Conservation (phyloP, 2,329 filamentous ascomycete species). For the Hypomyces rosellus region DNA sequence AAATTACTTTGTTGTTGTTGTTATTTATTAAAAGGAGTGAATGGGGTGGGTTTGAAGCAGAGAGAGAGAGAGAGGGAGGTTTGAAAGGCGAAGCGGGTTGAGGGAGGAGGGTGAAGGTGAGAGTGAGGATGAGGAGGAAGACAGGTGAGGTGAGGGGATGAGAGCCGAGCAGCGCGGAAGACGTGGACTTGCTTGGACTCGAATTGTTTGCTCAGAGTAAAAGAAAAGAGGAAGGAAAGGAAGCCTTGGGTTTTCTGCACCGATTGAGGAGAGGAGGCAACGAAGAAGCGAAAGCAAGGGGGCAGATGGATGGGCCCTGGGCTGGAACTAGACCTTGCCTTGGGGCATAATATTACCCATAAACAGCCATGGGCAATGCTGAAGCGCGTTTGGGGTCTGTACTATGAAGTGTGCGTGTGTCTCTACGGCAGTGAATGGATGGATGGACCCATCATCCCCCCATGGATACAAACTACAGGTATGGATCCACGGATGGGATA, state of each 20-base stretch:
- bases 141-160: too few relatives aligned
- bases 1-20: neutral
- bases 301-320: neutral
- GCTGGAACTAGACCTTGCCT: too few relatives aligned
- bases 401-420: neutral
- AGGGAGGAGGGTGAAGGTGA: neutral
- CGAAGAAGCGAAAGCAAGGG: neutral
- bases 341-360: too few relatives aligned
- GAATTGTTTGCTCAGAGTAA: slow-evolving; percentile 2
- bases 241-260: neutral
- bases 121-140: slow-evolving; percentile 7
- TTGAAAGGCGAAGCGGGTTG: neutral
- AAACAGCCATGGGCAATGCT: neutral
- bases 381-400: neutral
- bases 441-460: too few relatives aligned
- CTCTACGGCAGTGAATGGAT: neutral
- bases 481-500: neutral
- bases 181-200: slow-evolving; percentile 11
- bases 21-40: neutral
- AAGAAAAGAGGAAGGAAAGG: neutral
- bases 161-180: slow-evolving; percentile 10
- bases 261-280: neutral
- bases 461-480: too few relatives aligned
- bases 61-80: too few relatives aligned
- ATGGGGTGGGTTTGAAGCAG: neutral